These are phyloP conservation scores for Madurella mycetomatis DNA, from an alignment of 2,329 filamentous ascomycete species.

Conservation along the genomic window DNA sequence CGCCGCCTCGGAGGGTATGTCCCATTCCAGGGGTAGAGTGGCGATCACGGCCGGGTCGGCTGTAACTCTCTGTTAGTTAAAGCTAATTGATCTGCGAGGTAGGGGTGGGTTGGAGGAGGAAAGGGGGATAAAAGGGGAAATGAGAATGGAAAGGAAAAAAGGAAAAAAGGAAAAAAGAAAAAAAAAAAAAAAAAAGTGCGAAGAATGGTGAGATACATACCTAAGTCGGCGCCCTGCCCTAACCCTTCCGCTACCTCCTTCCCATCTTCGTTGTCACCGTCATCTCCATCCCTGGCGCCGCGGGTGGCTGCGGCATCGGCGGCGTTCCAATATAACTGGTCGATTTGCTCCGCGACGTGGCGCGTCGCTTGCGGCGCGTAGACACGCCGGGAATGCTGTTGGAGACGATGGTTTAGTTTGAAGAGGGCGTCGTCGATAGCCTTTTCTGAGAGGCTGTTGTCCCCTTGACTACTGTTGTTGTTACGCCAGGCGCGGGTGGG, in stretches of 20 bases:
- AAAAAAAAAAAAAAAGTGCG: constrained; percentile 23
- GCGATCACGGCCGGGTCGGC: constrained; percentile 42
- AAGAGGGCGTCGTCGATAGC: constrained; percentile 54
- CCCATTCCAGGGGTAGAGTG: constrained; percentile 46
- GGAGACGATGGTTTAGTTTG: constrained; percentile 57
- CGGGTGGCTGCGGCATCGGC: constrained; percentile 32
- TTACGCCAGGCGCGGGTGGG: constrained; percentile 52
- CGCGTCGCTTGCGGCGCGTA: constrained; percentile 66
- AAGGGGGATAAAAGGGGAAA: no score
- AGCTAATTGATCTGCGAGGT: no score
- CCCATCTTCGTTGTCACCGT: constrained; percentile 27
- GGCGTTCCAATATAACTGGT: constrained; percentile 55
- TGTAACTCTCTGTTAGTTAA: constrained; percentile 21
- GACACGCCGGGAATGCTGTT: constrained; percentile 60
- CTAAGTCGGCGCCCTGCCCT: constrained; percentile 41
- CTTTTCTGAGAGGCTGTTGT: constrained; percentile 41
- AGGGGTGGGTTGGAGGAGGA: no score
- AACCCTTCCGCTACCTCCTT: constrained; percentile 31
- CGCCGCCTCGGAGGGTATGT: constrained; percentile 30
- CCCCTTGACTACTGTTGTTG: constrained; percentile 40
- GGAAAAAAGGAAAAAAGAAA: background rate
- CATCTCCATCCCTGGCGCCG: constrained; percentile 35
- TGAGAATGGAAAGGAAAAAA: constrained; percentile 12
- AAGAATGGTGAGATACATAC: constrained; percentile 28
- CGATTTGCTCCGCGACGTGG: constrained; percentile 69